phyloP scores from a whole-genome alignment of 1,284 basidiomycete genomes.

The Mycosarcoma maydis region DNA sequence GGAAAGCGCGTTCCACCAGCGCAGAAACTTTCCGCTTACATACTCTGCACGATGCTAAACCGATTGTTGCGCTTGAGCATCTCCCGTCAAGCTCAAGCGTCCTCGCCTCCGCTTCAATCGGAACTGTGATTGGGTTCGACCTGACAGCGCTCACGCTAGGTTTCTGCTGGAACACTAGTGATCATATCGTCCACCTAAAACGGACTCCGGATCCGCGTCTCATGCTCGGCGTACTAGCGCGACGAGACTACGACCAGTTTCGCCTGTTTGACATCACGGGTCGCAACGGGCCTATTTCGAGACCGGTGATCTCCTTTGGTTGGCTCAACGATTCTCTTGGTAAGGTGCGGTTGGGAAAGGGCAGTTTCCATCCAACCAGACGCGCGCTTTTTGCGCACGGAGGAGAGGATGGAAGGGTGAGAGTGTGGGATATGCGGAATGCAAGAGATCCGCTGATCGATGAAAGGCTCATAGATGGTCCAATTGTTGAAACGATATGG shows the following conservation, averaged over 20 bases:
- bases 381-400: conserved; percentile 38
- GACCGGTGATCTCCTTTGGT: conserved; percentile 39
- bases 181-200: conserved; percentile 40
- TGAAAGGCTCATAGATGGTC: conserved; percentile 25
- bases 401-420: conserved; percentile 31
- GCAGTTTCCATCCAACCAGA: conserved; percentile 32
- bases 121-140: conserved; percentile 36
- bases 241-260: conserved; percentile 47
- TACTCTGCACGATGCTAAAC: conserved; percentile 26
- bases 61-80: conserved; percentile 33
- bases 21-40: conserved; percentile 21
- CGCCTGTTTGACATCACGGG: conserved; percentile 43
- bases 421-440: conserved; percentile 46
- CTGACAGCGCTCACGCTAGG: conserved; percentile 23
- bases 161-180: conserved; percentile 41
- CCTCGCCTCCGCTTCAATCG: conserved; percentile 29
- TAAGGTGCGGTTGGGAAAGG: conserved; percentile 23
- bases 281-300: conserved; percentile 25
- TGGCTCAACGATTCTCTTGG: conserved; percentile 42
- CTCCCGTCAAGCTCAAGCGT: conserved; percentile 15
- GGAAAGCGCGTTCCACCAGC: conserved; percentile 10
- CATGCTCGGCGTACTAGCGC: conserved; percentile 26
- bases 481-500: conserved; percentile 40
- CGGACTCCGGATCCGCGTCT: conserved; percentile 39
- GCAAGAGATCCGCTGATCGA: conserved; percentile 33